Percentiles rank a stretch among this genome's conserved stretches.
phyloP scores from a whole-genome alignment of 192 early-diverging fungal genomes.

The Coemansia sp. region DNA sequence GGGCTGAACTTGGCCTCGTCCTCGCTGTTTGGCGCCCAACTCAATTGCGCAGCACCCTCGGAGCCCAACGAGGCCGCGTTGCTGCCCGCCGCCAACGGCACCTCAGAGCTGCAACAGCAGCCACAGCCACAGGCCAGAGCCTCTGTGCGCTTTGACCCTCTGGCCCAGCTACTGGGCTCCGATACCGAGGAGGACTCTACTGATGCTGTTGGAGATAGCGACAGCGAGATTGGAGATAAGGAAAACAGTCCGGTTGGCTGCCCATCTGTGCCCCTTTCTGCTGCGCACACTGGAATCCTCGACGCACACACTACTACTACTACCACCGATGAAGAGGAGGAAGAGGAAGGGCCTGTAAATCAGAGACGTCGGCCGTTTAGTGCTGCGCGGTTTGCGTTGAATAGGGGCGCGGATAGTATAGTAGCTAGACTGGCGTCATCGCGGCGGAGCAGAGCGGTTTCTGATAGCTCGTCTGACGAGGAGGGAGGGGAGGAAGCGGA shows the following conservation, averaged over 20 bases:
- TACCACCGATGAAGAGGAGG: neutral
- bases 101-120: no score
- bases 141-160: slow-evolving; percentile 18
- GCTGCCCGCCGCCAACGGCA: no score
- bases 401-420: slow-evolving; percentile 20
- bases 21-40: slow-evolving; percentile 7
- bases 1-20: slow-evolving; percentile 18
- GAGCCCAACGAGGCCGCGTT: neutral
- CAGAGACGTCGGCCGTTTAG: slow-evolving; percentile 2
- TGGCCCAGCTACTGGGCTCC: slow-evolving; percentile 39
- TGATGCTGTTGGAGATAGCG: slow-evolving; percentile 12
- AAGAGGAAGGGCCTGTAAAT: neutral
- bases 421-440: slow-evolving; percentile 19
- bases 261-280: neutral
- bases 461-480: slow-evolving; percentile 12
- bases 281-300: neutral
- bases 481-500: neutral
- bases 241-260: neutral
- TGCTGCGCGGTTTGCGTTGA: slow-evolving; percentile 10
- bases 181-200: slow-evolving; percentile 14
- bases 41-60: slow-evolving; percentile 5
- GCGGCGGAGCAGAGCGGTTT: slow-evolving; percentile 7
- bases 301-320: neutral
- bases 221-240: slow-evolving; percentile 6
- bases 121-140: neutral